Base-by-base conservation (phyloP, 768 basidiomycete species). In the Leccinum broughii region DNA sequence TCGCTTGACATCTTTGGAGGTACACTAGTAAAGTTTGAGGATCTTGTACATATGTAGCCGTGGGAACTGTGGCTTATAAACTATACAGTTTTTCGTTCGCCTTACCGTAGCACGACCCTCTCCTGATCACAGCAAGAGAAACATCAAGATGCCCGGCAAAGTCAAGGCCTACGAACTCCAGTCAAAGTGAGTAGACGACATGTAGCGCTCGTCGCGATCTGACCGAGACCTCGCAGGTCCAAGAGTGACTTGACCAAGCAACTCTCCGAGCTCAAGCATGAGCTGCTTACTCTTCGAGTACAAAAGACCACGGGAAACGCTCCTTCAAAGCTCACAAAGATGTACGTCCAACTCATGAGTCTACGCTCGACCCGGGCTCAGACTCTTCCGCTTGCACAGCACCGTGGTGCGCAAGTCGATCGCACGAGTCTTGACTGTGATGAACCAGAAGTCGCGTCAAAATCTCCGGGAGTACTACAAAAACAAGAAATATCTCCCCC, bases 391-490 rank as follows among this genome's bases (percentile, higher is more conserved):
- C 41, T 44, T 11, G 41, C 10, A n/a, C 66, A 99, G 97, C 78
- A 86, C 89, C 77, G 84, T 90, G 66, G 93, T 98, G 77, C 95
- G 97, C 84, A 98, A 98, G 82, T 95, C 93, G 66, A 93, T 99
- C 74, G 97, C 97, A 64, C 93, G 97, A 58, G 95, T 98, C 67
- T 77, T 98, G 80, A 99, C 97, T 49, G 95, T 98, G 70, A 96
- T 90, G 84, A 98, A 97, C 89, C 91, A 93, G 77, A 99, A 99
- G 80, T 88, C 89, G 68, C 92, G 96, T 68, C 90, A 94, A 82
- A 94, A 95, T 80, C 87, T 97, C 67, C 92, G 93, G 58, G 95
- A 98, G 77, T 94, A 88, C 83, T 98, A 98, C 92, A 96, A 96
- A 85, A 80, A 82, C 77, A 96, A 96, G 87, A 95, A 93, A 75